A percentile compares a stretch with the other conserved stretches of the same genome.
Conservation (phyloP, 805 yeast genomes). For the Maudiozyma bulderi region DNA sequence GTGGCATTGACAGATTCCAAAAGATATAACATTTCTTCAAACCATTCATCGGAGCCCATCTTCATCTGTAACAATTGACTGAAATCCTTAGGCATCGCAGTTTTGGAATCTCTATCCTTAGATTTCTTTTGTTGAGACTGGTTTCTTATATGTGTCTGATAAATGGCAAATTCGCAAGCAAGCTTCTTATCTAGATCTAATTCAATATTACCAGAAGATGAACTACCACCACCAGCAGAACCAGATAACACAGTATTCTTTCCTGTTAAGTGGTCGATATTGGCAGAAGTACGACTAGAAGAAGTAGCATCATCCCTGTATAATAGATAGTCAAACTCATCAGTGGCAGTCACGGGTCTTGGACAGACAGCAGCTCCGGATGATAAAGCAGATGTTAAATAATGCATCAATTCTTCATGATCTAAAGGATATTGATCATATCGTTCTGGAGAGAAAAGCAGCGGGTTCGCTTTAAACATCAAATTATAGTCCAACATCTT, state of each 20-base stretch:
- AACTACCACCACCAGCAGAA: background rate
- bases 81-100: background rate
- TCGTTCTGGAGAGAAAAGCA: conserved; percentile 16
- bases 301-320: conserved; percentile 8
- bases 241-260: background rate
- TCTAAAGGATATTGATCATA: conserved; percentile 24
- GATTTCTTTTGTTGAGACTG: background rate
- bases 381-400: conserved; percentile 11
- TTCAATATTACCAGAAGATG: conserved; percentile 2
- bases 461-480: conserved; percentile 22
- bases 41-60: conserved; percentile 13
- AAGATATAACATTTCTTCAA: conserved; percentile 9
- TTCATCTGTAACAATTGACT: conserved; percentile 9
- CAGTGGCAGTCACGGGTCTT: conserved; percentile 16
- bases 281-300: background rate
- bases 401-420: conserved; percentile 20
- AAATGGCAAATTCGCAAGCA: conserved; percentile 23
- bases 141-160: conserved; percentile 10
- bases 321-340: conserved; percentile 19
- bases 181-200: conserved; percentile 24
- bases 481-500: conserved; percentile 9
- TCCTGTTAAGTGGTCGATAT: background rate
- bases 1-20: conserved; percentile 16
- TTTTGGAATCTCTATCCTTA: background rate
- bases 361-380: conserved; percentile 4